These are phyloP conservation scores for Aspergillus terreus DNA, from an alignment of 2,329 filamentous ascomycete genomes.

Conservation along the genomic window DNA sequence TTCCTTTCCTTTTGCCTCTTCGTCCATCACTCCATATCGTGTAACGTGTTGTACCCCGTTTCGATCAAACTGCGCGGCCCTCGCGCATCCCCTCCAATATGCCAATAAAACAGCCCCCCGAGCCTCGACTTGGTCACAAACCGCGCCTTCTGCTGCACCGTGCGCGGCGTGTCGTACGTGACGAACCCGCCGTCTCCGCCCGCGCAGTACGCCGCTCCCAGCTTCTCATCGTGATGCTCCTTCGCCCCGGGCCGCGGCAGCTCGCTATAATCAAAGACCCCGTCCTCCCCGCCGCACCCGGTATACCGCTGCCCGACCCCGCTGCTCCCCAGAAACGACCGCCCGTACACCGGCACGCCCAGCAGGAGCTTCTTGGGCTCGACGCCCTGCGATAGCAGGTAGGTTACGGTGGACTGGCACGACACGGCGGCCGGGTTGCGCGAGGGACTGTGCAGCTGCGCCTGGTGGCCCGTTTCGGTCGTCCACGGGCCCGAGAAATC, in stretches of 20 bases:
- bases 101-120: slow-evolving; percentile 78
- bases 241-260: slow-evolving; percentile 60
- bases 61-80: slow-evolving; percentile 56
- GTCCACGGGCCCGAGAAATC: slow-evolving; percentile 74
- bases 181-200: slow-evolving; percentile 74
- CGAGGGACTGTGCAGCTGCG: slow-evolving; percentile 63
- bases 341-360: slow-evolving; percentile 71
- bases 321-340: slow-evolving; percentile 65
- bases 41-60: slow-evolving; percentile 56
- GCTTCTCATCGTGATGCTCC: slow-evolving; percentile 64
- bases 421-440: slow-evolving; percentile 47
- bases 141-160: slow-evolving; percentile 69
- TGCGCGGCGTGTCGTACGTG: slow-evolving; percentile 74
- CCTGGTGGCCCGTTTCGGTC: slow-evolving; percentile 65
- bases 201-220: slow-evolving; percentile 65
- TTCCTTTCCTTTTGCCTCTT: not conserved
- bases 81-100: slow-evolving; percentile 66
- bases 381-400: slow-evolving; percentile 63
- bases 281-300: slow-evolving; percentile 57
- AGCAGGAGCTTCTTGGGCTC: slow-evolving; percentile 68
- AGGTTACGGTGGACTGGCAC: slow-evolving; percentile 63
- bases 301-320: slow-evolving; percentile 61
- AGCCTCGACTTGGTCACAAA: slow-evolving; percentile 69
- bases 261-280: slow-evolving; percentile 69
- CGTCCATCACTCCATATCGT: slow-evolving; percentile 31